Evolutionary conservation across 169 alveolate species (phyloP), one percentile per base, ranked within the genome.

Genomic region (Cryptosporidium ubiquitum): DNA sequence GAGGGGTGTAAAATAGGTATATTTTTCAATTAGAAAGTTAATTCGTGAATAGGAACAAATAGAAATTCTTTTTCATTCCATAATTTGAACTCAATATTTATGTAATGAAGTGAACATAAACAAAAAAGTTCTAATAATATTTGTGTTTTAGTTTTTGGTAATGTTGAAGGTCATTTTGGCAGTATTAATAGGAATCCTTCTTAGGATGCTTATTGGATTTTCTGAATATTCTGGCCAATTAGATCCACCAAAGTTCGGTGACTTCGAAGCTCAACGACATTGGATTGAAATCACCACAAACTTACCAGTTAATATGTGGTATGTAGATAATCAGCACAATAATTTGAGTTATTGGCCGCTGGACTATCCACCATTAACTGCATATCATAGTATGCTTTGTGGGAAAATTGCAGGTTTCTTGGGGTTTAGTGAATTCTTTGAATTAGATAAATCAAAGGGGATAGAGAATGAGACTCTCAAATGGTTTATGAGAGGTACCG

Each of bases 321-420:
- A 84, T 37, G 84, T 91, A 68, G 91, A 95, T 58, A 85, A 94
- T 6, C 69, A 84, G 20, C 79, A 85, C 71, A 94, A 94, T 68
- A 95, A 94, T 74, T 85, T 91, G 42, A 91, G 91, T 55, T 96
- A 95, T 84, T 96, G 98, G 97, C 95, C 96, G 61, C 69, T 96
- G 58, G 98, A 96, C 79, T 96, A 96, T 79, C 99, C 99, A 26
- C 99, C 99, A 0, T 91, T 96, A 29, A 94, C 97, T 57, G 99
- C 98, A 10, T 96, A 95, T 85, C 96, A 94, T 79, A 93, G 96
- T 68, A 69, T 84, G 91, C 47, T 84, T 23, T 84, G 75, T 33
- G 84, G 91, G 7, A 49, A 84, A 14, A 26, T 84, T 35, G 74
- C 95, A 3, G 57, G 91, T 51, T 44, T 85, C 7, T 68, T 42